Evolutionary conservation across 2,329 filamentous ascomycete genomes (phyloP).

Genomic region (Cadophora gregata): DNA sequence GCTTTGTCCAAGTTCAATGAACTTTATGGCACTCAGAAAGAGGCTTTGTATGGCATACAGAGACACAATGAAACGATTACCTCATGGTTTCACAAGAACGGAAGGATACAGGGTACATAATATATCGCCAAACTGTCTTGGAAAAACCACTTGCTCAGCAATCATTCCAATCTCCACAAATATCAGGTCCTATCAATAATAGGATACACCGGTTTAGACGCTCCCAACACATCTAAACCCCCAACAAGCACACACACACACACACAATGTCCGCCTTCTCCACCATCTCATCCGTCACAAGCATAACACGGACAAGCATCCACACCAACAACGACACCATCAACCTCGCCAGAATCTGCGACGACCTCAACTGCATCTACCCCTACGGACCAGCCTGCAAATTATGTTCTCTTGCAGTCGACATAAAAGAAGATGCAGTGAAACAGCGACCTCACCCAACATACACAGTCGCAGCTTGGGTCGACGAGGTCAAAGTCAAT

Average conservation of each 20-base stretch:
- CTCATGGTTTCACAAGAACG: slow-evolving; percentile 15
- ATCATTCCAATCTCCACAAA: not conserved
- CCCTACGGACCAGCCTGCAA: slow-evolving; percentile 10
- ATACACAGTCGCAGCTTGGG: not conserved
- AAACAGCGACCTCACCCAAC: not conserved
- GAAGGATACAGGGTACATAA: not conserved
- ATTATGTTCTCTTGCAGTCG: not conserved
- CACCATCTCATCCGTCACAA: not conserved
- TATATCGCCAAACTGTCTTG: not conserved
- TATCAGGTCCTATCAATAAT: not conserved
- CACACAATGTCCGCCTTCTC: not conserved
- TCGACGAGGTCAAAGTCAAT: slow-evolving; percentile 10
- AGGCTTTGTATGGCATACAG: not conserved
- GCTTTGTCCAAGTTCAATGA: not conserved
- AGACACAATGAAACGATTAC: not conserved
- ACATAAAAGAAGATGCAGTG: not conserved
- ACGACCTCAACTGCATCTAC: slow-evolving; percentile 6
- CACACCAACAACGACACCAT: not conserved
- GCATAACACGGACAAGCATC: not conserved
- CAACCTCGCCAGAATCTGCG: not conserved
- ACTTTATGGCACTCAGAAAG: not conserved
- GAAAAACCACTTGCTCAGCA: not conserved
- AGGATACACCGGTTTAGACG: too few relatives aligned
- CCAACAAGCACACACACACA: not conserved
- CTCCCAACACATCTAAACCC: not conserved